Evolutionary conservation across 202 grass and related monocot genomes (phyloP), one percentile per base, ranked within the genome.

Genomic region (Zizania palustris): DNA sequence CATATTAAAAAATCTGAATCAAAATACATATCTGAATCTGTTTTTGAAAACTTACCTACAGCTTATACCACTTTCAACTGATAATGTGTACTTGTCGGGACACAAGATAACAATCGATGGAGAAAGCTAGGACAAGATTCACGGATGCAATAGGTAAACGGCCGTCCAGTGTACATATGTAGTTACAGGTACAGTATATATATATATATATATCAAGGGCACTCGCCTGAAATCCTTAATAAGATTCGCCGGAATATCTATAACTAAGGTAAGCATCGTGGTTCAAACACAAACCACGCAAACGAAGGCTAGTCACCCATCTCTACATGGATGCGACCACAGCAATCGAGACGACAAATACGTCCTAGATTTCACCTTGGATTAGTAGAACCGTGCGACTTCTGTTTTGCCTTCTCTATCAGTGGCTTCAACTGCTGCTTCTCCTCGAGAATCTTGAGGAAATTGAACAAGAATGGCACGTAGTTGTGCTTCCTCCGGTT

Each of bases 401-500:
- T 78, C 61, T 86, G 83, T 40, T 86, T 88, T 11, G 86, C 90
- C 72, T 89, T 89, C 80, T 92, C 90, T 74, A 92, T 84, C 41
- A 92, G 72, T 59, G 90, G 86, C 45, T 86, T 92, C 72, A 92
- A 12, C 39, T 89, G 83, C 62, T 89, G 11, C 72, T 88, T 92
- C 86, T 92, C 90, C 42, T 88, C 90, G 0, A 92, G 90, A 72
- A 92, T 88, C 67, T 92, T 92, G 61, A 92, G 86, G 46, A 92
- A 92, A 85, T 92, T 92, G 72, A 92, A 92, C 45, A 92, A 41
- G 86, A 93, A 93, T 0, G 86, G 84, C 34, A 87, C 74, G 1
- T 89, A 93, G 33, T 93, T 87, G 65, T 93, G 90, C 73, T 93
- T 93, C 77, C 90, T 93, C 70, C 90, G 69, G 12, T 85, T 73